phyloP scores from a whole-genome alignment of 2,329 filamentous ascomycete genomes.

The Karstenula rhodostoma region DNA sequence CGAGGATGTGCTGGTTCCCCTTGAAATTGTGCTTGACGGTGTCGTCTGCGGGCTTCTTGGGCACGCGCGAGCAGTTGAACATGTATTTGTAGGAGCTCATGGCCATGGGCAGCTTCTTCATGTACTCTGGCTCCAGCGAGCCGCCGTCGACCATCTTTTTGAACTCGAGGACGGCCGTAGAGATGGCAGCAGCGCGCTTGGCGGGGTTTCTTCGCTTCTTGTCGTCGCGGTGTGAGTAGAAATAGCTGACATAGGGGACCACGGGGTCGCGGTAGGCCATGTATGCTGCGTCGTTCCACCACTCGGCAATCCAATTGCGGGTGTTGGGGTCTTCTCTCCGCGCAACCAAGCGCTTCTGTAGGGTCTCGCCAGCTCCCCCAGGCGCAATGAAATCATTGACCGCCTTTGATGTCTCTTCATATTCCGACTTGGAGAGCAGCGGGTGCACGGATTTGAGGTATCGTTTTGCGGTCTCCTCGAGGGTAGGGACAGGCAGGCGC shows the following conservation, averaged over 20 bases:
- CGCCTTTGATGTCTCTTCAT: slow-evolving; percentile 73
- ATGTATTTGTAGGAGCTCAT: slow-evolving; percentile 99
- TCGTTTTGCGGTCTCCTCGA: slow-evolving; percentile 81
- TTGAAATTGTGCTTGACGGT: slow-evolving; percentile 79
- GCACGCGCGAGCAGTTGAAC: slow-evolving; percentile 93
- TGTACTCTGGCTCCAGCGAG: slow-evolving; percentile 93
- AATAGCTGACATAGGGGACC: slow-evolving; percentile 98
- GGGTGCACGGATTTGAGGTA: slow-evolving; percentile 84
- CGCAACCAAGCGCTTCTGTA: slow-evolving; percentile 88
- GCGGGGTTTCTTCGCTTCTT: slow-evolving; percentile 84
- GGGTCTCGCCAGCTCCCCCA: slow-evolving; percentile 80
- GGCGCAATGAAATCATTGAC: slow-evolving; percentile 61
- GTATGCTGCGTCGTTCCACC: slow-evolving; percentile 98
- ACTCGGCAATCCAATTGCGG: slow-evolving; percentile 96
- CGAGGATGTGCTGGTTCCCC: slow-evolving; percentile 87
- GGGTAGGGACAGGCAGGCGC: slow-evolving; percentile 77
- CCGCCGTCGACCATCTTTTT: slow-evolving; percentile 88
- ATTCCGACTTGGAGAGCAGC: slow-evolving; percentile 73
- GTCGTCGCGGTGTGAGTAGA: slow-evolving; percentile 98
- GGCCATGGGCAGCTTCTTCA: slow-evolving; percentile 96
- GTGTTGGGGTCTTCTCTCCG: slow-evolving; percentile 78
- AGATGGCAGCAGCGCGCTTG: slow-evolving; percentile 91
- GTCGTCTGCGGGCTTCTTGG: slow-evolving; percentile 81
- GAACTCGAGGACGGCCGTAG: slow-evolving; percentile 87
- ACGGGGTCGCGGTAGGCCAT: slow-evolving; percentile 93